These are phyloP conservation scores for Symbiodinium natans DNA, from an alignment of 73 alveolate genomes.

Conservation along the genomic window DNA sequence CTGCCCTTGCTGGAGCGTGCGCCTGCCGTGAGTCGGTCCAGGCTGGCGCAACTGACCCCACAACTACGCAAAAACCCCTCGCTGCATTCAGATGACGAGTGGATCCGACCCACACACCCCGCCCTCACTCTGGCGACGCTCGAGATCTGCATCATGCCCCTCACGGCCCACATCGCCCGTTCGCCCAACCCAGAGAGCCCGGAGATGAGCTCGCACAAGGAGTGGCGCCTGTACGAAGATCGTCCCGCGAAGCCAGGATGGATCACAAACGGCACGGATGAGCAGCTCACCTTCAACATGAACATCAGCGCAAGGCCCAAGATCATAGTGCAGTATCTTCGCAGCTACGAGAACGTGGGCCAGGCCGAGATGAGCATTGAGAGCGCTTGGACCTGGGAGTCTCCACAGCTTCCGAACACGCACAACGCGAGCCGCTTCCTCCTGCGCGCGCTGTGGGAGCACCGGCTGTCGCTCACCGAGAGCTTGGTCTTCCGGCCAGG, in stretches of 20 bases:
- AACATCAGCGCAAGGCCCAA: conserved; percentile 10
- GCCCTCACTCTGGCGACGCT: not conserved
- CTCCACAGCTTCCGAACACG: not conserved
- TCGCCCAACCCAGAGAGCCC: conserved; percentile 9
- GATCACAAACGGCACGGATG: conserved; percentile 57
- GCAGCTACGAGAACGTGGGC: conserved; percentile 52
- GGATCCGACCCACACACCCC: not conserved
- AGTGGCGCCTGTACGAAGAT: conserved; percentile 38
- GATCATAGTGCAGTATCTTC: conserved; percentile 40
- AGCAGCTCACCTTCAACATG: conserved; percentile 25
- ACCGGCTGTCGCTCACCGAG: not conserved
- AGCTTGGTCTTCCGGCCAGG: not conserved
- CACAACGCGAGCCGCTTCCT: not conserved
- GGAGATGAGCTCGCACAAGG: not conserved
- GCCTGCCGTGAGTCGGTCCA: not conserved
- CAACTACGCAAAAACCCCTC: not conserved
- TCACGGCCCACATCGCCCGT: conserved; percentile 50
- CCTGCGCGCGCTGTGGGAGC: not conserved
- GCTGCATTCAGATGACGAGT: conserved; percentile 15
- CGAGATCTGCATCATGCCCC: conserved; percentile 24
- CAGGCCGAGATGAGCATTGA: not conserved
- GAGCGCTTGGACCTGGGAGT: not conserved
- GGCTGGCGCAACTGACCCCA: not conserved
- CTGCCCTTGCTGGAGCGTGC: not conserved
- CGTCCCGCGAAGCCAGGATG: conserved; percentile 62